Evolutionary conservation across 2,329 filamentous ascomycete species (phyloP).

Genomic region (Dactylonectria macrodidyma): DNA sequence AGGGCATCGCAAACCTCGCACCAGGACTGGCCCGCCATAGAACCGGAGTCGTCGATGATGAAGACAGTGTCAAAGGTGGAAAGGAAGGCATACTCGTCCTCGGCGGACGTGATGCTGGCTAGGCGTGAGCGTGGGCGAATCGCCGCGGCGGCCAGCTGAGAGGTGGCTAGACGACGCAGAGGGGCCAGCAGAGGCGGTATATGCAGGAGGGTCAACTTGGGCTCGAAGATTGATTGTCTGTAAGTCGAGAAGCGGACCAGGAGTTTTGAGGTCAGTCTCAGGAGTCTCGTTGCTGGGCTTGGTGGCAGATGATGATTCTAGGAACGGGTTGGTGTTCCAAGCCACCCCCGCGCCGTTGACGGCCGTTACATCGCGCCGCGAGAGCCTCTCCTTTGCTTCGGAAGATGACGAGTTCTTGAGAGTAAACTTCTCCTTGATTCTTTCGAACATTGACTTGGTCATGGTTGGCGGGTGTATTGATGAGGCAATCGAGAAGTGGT

Average conservation of each 20-base stretch:
- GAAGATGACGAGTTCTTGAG: too few species aligned
- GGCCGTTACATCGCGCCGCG: too few species aligned
- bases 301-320: not conserved
- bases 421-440: too few species aligned
- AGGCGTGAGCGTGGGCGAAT: constrained; percentile 34
- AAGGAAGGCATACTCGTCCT: constrained; percentile 84
- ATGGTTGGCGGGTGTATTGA: too few species aligned
- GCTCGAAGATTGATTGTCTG: constrained; percentile 27
- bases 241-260: not conserved
- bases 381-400: too few species aligned
- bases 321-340: too few species aligned
- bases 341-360: too few species aligned
- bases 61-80: constrained; percentile 88
- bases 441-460: too few species aligned
- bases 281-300: not conserved
- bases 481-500: too few species aligned
- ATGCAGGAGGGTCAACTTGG: constrained; percentile 55
- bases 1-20: constrained; percentile 80
- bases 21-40: constrained; percentile 87
- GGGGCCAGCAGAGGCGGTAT: constrained; percentile 38
- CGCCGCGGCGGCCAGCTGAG: constrained; percentile 34
- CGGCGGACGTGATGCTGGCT: constrained; percentile 57
- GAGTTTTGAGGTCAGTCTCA: constrained; percentile 8
- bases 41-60: constrained; percentile 91
- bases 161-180: constrained; percentile 10